A percentile compares a stretch with the other conserved stretches of the same genome.
Conservation (phyloP, 345 rosid species). For the Odontarrhena argentea region DNA sequence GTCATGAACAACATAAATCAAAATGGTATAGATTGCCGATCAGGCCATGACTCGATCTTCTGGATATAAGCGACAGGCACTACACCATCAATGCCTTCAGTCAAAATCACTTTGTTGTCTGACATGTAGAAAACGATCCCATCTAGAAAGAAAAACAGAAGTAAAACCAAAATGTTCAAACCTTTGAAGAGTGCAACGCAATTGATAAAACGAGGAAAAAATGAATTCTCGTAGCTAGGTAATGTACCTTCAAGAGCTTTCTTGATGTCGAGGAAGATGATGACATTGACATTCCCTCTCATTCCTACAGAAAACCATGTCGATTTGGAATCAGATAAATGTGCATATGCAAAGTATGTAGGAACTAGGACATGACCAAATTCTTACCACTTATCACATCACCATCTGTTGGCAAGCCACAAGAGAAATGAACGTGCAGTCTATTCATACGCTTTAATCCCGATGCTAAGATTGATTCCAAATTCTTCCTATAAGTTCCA, state of each 20-base stretch:
- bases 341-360: neutral
- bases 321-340: constrained; percentile 1
- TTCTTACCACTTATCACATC: constrained; percentile 80
- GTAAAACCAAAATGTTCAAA: neutral
- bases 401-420: constrained; percentile 82
- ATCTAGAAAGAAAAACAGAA: constrained; percentile 44
- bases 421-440: constrained; percentile 84
- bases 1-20: constrained; percentile 14
- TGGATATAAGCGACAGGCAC: constrained; percentile 70
- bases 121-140: constrained; percentile 87
- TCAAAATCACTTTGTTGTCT: constrained; percentile 82
- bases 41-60: constrained; percentile 87
- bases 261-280: constrained; percentile 70
- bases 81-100: constrained; percentile 86
- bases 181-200: neutral
- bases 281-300: constrained; percentile 68
- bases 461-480: constrained; percentile 70
- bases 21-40: constrained; percentile 51
- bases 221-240: neutral
- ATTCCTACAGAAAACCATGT: constrained; percentile 54
- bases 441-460: constrained; percentile 88
- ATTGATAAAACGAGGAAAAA: neutral
- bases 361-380: neutral
- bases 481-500: constrained; percentile 76
- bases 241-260: constrained; percentile 83